Percentiles rank a stretch among this genome's conserved stretches.
Conservation (phyloP, 1,284 basidiomycete genomes). For the Hypsizygus ulmarius region DNA sequence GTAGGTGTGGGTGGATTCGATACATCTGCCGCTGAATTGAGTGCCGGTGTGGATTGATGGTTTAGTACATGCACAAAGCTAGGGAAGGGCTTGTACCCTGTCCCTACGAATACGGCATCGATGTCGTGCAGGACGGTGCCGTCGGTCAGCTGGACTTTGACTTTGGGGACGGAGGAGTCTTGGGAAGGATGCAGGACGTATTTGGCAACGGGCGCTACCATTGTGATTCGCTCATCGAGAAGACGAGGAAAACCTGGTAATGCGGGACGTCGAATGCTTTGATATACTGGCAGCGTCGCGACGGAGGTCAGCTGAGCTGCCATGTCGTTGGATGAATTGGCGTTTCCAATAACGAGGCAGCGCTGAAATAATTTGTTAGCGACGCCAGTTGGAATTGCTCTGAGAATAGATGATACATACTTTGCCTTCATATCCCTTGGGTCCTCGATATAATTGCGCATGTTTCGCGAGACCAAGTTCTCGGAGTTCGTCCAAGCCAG, state of each 20-base stretch:
- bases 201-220: conserved; percentile 37
- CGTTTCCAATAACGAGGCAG: conserved; percentile 44
- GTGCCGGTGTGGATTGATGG: too few species aligned
- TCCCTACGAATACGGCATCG: conserved; percentile 42
- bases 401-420: conserved; percentile 22
- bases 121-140: conserved; percentile 35
- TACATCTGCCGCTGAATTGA: too few species aligned
- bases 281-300: conserved; percentile 37
- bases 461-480: conserved; percentile 33
- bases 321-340: conserved; percentile 49
- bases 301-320: conserved; percentile 39
- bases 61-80: conserved; percentile 41
- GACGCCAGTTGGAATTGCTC: too few species aligned
- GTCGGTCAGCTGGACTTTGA: conserved; percentile 35
- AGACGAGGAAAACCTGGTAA: conserved; percentile 40
- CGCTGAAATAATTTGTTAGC: conserved; percentile 27
- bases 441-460: conserved; percentile 40
- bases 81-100: conserved; percentile 42
- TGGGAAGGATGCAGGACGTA: conserved; percentile 24
- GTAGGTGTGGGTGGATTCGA: too few species aligned
- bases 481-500: conserved; percentile 36
- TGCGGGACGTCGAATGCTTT: conserved; percentile 39
- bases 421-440: conserved; percentile 37
- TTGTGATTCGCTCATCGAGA: conserved; percentile 38
- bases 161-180: conserved; percentile 18